phyloP scores from a whole-genome alignment of 805 yeast species.

The Middelhovenomyces tepae region DNA sequence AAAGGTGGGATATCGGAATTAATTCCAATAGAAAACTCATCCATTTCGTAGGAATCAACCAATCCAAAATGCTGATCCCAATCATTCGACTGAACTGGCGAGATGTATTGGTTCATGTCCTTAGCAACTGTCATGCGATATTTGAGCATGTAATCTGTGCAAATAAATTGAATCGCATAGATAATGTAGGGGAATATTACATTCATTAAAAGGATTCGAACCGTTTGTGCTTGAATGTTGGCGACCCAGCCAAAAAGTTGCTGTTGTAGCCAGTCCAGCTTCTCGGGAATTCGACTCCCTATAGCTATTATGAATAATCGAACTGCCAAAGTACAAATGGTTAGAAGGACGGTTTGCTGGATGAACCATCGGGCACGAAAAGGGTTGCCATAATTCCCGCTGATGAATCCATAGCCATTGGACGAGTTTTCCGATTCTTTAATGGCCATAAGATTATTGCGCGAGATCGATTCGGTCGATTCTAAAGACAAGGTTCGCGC shows the following conservation, averaged over 20 bases:
- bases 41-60: background rate
- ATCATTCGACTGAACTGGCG: background rate
- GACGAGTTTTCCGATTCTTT: conserved; percentile 2
- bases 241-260: conserved; percentile 6
- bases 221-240: background rate
- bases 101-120: background rate
- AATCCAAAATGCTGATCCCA: background rate
- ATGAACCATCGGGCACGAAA: conserved; percentile 7
- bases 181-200: conserved; percentile 2
- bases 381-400: conserved; percentile 13
- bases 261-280: conserved; percentile 1
- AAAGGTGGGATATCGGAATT: background rate
- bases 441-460: background rate
- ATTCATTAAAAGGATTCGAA: conserved; percentile 4
- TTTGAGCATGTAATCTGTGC: conserved; percentile 6
- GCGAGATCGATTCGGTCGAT: background rate
- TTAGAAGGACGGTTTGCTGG: conserved; percentile 6
- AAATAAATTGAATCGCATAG: conserved; percentile 1
- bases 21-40: background rate
- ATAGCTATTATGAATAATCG: conserved; percentile 3
- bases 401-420: conserved; percentile 8
- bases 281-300: background rate
- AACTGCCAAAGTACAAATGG: conserved; percentile 4
- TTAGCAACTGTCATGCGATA: conserved; percentile 4
- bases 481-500: background rate